These are phyloP conservation scores for Phlebopus sp. DNA, from an alignment of 1,284 basidiomycete genomes.

Conservation along the genomic window DNA sequence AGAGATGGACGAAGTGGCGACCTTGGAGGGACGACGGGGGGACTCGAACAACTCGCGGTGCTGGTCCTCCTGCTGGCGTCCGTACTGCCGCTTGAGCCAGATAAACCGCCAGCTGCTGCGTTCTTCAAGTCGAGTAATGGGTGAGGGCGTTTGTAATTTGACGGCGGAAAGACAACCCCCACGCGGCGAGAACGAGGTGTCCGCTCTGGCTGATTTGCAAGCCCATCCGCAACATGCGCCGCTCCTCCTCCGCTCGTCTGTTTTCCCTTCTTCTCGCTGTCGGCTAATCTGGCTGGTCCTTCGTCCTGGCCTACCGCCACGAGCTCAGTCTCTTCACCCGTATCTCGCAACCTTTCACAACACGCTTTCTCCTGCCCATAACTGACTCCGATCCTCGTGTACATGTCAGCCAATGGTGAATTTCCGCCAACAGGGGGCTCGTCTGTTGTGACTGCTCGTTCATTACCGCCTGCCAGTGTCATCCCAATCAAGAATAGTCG, in stretches of 20 bases:
- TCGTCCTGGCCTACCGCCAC: conserved; percentile 10
- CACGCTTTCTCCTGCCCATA: conserved; percentile 24
- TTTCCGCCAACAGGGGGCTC: conserved; percentile 19
- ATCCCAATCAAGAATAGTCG: conserved; percentile 10
- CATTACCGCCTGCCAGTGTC: conserved; percentile 7
- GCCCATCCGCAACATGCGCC: conserved; percentile 13
- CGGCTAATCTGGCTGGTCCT: conserved; percentile 5
- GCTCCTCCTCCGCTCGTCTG: conserved; percentile 16
- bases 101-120: conserved; percentile 4
- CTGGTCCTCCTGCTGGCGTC: conserved; percentile 6
- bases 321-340: conserved; percentile 18
- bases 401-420: conserved; percentile 13
- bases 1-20: conserved; percentile 27
- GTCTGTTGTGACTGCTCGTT: neutral
- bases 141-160: conserved; percentile 33
- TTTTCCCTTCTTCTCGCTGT: neutral
- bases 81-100: conserved; percentile 7
- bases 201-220: conserved; percentile 25
- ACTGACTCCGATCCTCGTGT: conserved; percentile 25
- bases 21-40: conserved; percentile 28
- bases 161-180: conserved; percentile 27
- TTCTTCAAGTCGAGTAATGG: conserved; percentile 27
- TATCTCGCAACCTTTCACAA: conserved; percentile 14
- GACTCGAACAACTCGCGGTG: conserved; percentile 2
- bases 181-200: conserved; percentile 29